Evolutionary conservation across 1,284 basidiomycete genomes (phyloP), one percentile per base, ranked within the genome.

Genomic region (Marasmius sp.): DNA sequence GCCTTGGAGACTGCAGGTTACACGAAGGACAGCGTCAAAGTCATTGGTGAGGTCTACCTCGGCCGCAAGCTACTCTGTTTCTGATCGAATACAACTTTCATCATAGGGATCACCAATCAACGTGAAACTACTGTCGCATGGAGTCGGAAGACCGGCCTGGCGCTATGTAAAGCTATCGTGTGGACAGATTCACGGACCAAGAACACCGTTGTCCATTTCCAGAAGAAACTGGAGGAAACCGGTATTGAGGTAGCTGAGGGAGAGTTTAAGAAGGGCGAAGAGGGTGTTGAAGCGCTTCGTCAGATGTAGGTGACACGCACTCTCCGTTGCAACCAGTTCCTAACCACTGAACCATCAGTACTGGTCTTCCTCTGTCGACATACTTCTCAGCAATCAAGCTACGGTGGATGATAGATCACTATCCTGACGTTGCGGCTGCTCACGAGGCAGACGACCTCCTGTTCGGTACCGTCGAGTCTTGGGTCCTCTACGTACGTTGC

Each of bases 301-400:
- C 81, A 87, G 49, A 81, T 94, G 92, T 93, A 73, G 69, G 86
- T 79, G 59, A 39, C 56, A 57, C 61, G 54, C 59, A 63, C 18
- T 56, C 41, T 61, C 50, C 47, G 39, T 36, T 43, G 58, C 47
- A 37, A 57, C 61, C 56, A 33, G 56, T 61, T 60, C 47, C 62
- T 55, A 53, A 61, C 18, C 63, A 65, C 38, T 66, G 37, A 36
- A 47, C 37, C 34, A 52, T 9, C 61, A 95, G 92, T 60, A 97
- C 94, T 51, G 95, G 95, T 41, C 83, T 97, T 47, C 92, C 92
- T n/a, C 80, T 98, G 20, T 97, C 94, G 20, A 98, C 96, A 0
- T 98, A 98, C 78, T 98, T 98, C 77, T 96, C 95, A 9, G 95
- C 92, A 3, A 91, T 97, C 77, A 99, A 98, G 79, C 82, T 98